Evolutionary conservation across 2,329 filamentous ascomycete genomes (phyloP), one percentile per base, ranked within the genome.

Genomic region (Dactylella cylindrospora): DNA sequence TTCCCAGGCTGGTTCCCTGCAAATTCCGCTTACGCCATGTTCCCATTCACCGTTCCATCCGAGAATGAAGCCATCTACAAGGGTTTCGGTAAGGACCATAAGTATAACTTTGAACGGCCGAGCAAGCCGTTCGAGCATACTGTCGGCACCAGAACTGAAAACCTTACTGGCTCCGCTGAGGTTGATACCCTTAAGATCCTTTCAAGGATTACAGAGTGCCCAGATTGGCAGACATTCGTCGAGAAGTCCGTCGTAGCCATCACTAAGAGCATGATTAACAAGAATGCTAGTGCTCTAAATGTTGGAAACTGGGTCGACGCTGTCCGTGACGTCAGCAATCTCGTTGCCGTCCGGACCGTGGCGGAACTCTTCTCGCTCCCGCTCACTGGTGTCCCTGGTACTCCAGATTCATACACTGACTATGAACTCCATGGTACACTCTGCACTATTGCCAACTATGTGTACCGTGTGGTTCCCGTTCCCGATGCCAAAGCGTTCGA

Each of bases 221-320:
- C 50, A 7, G 45, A 57, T 9, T 88, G 85, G 79, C 74, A 80
- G 33, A 72, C 75, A 5, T 76, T 82, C 8, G 76, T 89, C 68
- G 84, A 83, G 73, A 72, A 74, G 0, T 89, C 88, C 68, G 89
- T 86, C 70, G 76, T 81, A 5, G 75, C 79, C 23, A 82, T 80
- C 10, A 83, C 80, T 1, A 74, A 80, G 49, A 74, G 78, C 17
- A 76, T 91, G 1, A 76, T 94, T 15, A 70, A 74, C 0, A 77
- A 82, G 22, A 87, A 88, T 71, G 80, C 80, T 36, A 86, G 81
- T 72, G 78, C 77, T 54, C 77, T 90, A 19, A 79, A 76, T 5
- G 78, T 79, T 9, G 76, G 44, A 5, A 23, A 26, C 9, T 64
- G 88, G 70, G 79, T 89, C 33, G 88, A 93, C 67, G 77, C 90